phyloP scores from a whole-genome alignment of 768 basidiomycete genomes.

The Clavulina sp. region DNA sequence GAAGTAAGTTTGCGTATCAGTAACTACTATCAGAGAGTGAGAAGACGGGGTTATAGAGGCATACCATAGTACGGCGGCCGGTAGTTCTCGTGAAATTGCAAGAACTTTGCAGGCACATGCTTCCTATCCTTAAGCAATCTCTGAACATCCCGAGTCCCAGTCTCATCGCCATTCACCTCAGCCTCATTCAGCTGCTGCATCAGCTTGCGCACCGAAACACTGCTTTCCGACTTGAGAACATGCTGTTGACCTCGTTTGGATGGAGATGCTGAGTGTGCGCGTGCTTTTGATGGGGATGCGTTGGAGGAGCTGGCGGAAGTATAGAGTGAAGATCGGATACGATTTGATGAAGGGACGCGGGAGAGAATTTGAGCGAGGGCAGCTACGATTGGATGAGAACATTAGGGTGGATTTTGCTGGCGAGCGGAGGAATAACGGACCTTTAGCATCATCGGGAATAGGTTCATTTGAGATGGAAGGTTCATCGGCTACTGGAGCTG shows the following conservation, averaged over 20 bases:
- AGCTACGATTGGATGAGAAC: conserved; percentile 5
- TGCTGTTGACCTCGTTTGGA: conserved; percentile 13
- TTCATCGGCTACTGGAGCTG: too few relatives aligned
- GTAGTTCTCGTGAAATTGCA: conserved; percentile 69
- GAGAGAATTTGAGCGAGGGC: conserved; percentile 8
- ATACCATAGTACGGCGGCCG: conserved; percentile 81
- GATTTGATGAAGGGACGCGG: conserved; percentile 6
- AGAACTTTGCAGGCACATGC: conserved; percentile 54
- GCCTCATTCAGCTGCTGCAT: conserved; percentile 56
- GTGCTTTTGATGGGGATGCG: neutral
- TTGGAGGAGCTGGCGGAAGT: neutral
- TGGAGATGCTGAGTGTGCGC: neutral
- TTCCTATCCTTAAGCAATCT: conserved; percentile 41
- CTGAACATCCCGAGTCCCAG: conserved; percentile 47
- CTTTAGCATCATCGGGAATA: too few relatives aligned
- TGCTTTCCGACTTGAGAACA: conserved; percentile 15
- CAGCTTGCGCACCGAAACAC: conserved; percentile 29
- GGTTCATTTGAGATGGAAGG: too few relatives aligned
- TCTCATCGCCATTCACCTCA: conserved; percentile 54
- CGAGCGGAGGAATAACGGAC: neutral
- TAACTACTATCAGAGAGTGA: neutral
- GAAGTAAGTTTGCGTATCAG: neutral
- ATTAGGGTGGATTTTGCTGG: neutral
- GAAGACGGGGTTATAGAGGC: neutral
- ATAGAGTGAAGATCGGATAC: neutral